Evolutionary conservation across 176 grass and related monocot species (phyloP), one percentile per base, ranked within the genome.

Genomic region (Juncus inflexus): DNA sequence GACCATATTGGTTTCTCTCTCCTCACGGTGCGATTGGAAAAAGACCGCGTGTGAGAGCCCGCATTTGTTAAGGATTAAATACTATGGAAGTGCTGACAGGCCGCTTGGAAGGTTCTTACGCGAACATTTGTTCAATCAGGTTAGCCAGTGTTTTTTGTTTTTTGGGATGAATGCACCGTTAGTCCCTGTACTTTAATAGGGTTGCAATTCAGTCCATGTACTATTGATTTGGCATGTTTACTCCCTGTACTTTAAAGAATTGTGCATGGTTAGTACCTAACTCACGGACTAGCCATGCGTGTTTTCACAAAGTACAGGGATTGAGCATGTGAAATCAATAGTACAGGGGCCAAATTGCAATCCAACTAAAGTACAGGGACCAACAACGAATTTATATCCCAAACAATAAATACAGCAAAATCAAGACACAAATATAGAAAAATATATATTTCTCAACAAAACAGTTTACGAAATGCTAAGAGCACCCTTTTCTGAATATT

Each of bases 1-100:
- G 79, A 99, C 88, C 84, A 92, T 99, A 88, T 86, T 99, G 64
- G 94, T 92, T 84, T 92, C 88, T 85, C 69, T 92, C 15, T 99
- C 94, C 42, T 86, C 88, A 12, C 80, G 88, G 42, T 92, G 83
- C 76, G 85, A 84, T 53, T 84, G 94, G 94, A 90, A 90, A 70
- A 89, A 74, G 73, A 79, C 78, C 57, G 69, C 88, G 35, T 99
- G 94, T 82, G 83, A 99, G 80, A 69, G 85, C 47, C 77, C 85
- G 12, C 88, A 92, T 78, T 80, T 99, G 74, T 83, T 89, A 64
- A 87, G 88, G 12, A 91, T 99, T 75, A 99, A 99, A 77, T 99
- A 89, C 86, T 99, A 99, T 81, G 72, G 85, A 41, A 89, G 81
- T 75, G 89, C 86, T 63, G 94, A 92, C 81, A 99, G 70, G 62